These are phyloP conservation scores for Coelastrella sp. DNA, from an alignment of 139 green algal species.

Conservation along the genomic window DNA sequence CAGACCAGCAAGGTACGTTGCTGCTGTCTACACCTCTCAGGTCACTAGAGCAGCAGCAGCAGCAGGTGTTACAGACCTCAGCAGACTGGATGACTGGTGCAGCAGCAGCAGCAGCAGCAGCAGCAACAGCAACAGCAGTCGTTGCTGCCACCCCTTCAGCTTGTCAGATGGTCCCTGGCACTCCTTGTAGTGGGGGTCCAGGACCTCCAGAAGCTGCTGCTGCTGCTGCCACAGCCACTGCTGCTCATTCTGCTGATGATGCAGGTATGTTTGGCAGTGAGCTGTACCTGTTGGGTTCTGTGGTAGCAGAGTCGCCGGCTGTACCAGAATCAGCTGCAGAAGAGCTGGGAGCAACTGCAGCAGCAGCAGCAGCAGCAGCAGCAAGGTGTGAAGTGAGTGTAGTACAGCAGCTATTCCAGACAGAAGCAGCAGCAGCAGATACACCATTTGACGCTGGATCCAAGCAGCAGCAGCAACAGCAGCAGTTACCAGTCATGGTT, in stretches of 20 bases:
- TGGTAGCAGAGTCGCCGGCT: conserved; percentile 9
- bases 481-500: too few species aligned
- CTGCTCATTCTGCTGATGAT: not conserved
- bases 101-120: not conserved
- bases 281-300: not conserved
- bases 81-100: not conserved
- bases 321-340: not conserved
- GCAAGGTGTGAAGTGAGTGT: not conserved
- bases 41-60: not conserved
- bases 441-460: not conserved
- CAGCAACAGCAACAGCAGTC: not conserved
- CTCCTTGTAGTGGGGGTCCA: not conserved
- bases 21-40: too few species aligned
- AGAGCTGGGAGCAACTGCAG: not conserved
- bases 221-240: not conserved
- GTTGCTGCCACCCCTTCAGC: not conserved
- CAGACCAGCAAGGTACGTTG: too few species aligned
- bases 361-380: not conserved
- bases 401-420: not conserved
- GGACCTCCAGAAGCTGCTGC: not conserved
- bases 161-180: not conserved
- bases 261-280: not conserved
- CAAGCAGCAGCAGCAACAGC: too few species aligned
- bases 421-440: not conserved
- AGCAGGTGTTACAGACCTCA: not conserved